Evolutionary conservation across 1,284 basidiomycete genomes (phyloP), one percentile per base, ranked within the genome.

Genomic region (Ustilago bromivora): DNA sequence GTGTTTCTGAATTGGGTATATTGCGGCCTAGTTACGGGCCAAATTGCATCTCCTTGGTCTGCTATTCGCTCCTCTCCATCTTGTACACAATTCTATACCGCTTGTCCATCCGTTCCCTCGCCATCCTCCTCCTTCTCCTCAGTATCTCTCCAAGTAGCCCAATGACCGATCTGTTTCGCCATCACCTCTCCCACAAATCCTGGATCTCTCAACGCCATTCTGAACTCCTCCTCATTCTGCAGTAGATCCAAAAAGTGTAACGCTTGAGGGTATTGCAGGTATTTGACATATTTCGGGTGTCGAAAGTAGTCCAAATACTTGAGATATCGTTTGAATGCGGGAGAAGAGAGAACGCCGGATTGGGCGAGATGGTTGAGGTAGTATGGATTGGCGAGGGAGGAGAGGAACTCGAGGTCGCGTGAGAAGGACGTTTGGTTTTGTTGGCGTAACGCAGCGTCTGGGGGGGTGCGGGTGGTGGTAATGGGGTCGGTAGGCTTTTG

Each of bases 231-330:
- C 36, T 81, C 61, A 52, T 65, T 65, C 53, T 80, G 68, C 43
- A 84, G 56, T 12, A 79, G 72, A 40, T 79, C 76, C 34, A 84
- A 62, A 31, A 84, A 80, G 49, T 80, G 66, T 35, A 84, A 62
- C 28, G 80, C 78, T 28, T 83, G 79, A 12, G 83, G 83, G 63
- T 84, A 84, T 47, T 77, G 74, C 32, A 84, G 68, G 52, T 82
- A 83, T 38, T 76, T 78, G 23, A 75, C 82, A 64, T 83, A 84
- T 19, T 56, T 52, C 4, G 80, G 83, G 49, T 77, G 73, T 15
- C 78, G 76, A 51, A 83, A 81, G 65, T 81, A 81, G 62, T 80
- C 65, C 31, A 84, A 66, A 40, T 83, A 71, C 15, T 64, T 61
- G 17, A 83, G 76, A 56, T 84, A 84, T 23, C 78, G 71, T 32